Conservation (phyloP, 2,329 filamentous ascomycete species). For the Geosmithia morbida region DNA sequence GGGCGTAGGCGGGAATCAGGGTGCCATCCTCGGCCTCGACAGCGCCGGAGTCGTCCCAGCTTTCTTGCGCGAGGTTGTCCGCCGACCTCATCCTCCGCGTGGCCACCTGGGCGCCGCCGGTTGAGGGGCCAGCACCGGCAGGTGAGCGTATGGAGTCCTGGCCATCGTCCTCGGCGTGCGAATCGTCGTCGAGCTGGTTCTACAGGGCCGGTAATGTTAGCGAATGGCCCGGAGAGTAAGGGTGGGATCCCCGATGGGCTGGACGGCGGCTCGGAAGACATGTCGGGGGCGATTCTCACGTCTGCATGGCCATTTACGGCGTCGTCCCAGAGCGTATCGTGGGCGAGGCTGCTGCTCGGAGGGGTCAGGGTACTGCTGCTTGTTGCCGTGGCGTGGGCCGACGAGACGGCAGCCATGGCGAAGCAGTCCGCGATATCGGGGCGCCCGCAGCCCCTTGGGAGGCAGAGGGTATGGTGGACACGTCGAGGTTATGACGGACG, state of each 20-base stretch:
- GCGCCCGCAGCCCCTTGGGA: constrained; percentile 13
- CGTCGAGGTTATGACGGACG: neutral
- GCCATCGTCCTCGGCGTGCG: neutral
- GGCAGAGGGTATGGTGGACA: neutral
- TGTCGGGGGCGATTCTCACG: constrained; percentile 14
- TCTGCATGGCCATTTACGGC: constrained; percentile 14
- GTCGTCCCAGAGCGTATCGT: constrained; percentile 29
- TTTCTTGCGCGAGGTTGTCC: constrained; percentile 12
- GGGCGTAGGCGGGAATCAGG: constrained; percentile 8
- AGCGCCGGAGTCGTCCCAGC: constrained; percentile 5
- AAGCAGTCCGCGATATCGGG: constrained; percentile 6
- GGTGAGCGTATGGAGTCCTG: neutral
- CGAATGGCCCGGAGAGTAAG: too few species aligned
- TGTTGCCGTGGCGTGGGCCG: constrained; percentile 27
- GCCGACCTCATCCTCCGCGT: constrained; percentile 20
- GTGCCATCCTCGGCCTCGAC: constrained; percentile 5
- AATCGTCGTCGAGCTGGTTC: constrained; percentile 8
- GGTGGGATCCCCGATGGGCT: neutral
- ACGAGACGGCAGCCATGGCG: constrained; percentile 38
- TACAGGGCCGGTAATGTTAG: neutral
- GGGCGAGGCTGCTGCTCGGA: constrained; percentile 32
- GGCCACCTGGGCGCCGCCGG: constrained; percentile 7
- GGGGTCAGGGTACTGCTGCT: constrained; percentile 32
- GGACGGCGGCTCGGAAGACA: neutral
- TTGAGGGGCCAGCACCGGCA: neutral